These are phyloP conservation scores for Elsinoe fawcettii DNA, from an alignment of 2,329 filamentous ascomycete genomes.

Conservation along the genomic window DNA sequence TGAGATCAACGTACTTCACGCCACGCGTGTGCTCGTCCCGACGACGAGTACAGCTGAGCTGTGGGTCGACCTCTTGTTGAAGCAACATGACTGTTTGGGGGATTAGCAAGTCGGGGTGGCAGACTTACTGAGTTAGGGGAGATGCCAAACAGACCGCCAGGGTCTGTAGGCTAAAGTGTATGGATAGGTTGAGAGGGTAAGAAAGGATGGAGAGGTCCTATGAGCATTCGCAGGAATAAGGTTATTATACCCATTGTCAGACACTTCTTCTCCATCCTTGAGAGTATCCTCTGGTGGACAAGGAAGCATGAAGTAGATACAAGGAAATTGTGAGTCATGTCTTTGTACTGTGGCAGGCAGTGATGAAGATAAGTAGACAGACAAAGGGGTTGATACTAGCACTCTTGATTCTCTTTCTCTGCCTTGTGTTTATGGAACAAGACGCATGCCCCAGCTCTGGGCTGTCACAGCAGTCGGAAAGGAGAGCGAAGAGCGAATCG, in stretches of 20 bases:
- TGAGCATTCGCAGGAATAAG: background rate
- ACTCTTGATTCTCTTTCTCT: constrained; percentile 11
- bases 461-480: too few relatives aligned
- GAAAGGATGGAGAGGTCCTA: background rate
- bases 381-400: background rate
- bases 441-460: background rate
- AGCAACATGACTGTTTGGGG: background rate
- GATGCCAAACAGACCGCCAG: constrained; percentile 2
- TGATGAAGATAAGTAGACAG: background rate
- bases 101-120: constrained; percentile 5
- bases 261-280: background rate
- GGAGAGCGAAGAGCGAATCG: too few relatives aligned
- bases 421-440: background rate
- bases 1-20: background rate
- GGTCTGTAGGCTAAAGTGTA: background rate
- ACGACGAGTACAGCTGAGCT: background rate
- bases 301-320: background rate
- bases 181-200: background rate
- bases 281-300: background rate
- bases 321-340: background rate
- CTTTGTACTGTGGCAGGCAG: background rate
- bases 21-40: background rate
- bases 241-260: background rate
- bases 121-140: background rate
- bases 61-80: too few relatives aligned